Base-by-base conservation (phyloP, 2,329 filamentous ascomycete species). In the Trichoderma breve region DNA sequence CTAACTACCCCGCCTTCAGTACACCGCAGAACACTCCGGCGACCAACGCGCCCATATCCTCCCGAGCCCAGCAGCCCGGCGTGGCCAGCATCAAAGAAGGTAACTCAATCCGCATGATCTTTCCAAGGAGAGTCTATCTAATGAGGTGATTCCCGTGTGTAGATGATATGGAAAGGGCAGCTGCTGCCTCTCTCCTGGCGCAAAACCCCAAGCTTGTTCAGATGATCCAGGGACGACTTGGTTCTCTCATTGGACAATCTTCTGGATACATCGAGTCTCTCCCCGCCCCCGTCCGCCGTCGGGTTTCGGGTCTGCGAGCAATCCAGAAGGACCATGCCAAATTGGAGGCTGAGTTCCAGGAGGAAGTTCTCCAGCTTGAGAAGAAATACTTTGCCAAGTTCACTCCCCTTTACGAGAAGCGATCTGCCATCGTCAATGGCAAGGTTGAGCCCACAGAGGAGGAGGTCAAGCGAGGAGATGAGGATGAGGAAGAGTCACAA, bases 341-440 rank as follows among this genome's bases (percentile, higher is more conserved):
- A 86, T 91, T 99, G 78, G 97, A 99, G 87, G 93, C 94, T 69
- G 92, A 98, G 84, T 98, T 99, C 84, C 97, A 99, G 83, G 95
- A 98, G 84, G 97, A 98, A 85, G 95, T 99, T 74, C 89, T 99
- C 72, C 92, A 98, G 83, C 90, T 99, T 32, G 96, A 99, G 89
- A 99, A 99, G 90, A 98, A 98, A 86, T 99, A 97, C 85, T 98
- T 98, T 79, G 93, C 93, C 85, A 98, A 98, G 86, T 99, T 98
- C 86, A 97, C 94, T 70, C 96, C 96, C 73, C 90, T 99, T 64
- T 99, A 99, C 85, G 87, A 98, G 88, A 96, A 96, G 88, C 95
- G 96, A 83, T 90, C 95, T 74, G 89, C 91, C 78, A 98, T 99
- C 78, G 88, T 99, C 83, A 98, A 98, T 84, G 96, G 96, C 77